Evolutionary conservation across 2,329 filamentous ascomycete species (phyloP).

Genomic region (Iodosphaeria phyllophila): DNA sequence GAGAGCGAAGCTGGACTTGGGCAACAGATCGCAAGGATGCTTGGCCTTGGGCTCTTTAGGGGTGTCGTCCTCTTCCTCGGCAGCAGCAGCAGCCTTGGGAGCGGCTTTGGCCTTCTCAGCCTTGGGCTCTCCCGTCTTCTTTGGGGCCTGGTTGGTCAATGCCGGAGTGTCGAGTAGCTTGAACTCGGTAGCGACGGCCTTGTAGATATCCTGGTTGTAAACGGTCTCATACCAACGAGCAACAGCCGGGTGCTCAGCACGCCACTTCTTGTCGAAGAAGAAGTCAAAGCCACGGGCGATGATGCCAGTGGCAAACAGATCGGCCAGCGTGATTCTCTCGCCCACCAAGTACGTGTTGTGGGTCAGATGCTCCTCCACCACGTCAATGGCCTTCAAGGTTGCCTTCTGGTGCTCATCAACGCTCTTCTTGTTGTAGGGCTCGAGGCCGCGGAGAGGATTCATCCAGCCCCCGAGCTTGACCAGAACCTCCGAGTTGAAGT

Average conservation of each 20-base stretch:
- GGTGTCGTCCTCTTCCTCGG: conserved; percentile 37
- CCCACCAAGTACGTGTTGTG: conserved; percentile 94
- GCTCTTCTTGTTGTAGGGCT: conserved; percentile 94
- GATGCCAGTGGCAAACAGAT: conserved; percentile 68
- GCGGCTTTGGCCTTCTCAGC: conserved; percentile 26
- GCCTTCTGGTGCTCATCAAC: conserved; percentile 64
- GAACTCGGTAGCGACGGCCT: conserved; percentile 56
- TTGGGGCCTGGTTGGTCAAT: conserved; percentile 47
- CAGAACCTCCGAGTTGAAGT: conserved; percentile 78
- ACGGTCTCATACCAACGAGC: conserved; percentile 92
- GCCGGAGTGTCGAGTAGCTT: conserved; percentile 70
- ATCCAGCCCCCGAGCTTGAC: conserved; percentile 60
- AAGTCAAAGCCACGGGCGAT: conserved; percentile 77
- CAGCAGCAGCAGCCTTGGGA: conserved; percentile 19
- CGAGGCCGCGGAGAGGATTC: conserved; percentile 64
- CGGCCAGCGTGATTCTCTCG: conserved; percentile 92
- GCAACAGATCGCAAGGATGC: conserved; percentile 81
- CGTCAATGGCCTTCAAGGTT: conserved; percentile 45
- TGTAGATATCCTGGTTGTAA: conserved; percentile 82
- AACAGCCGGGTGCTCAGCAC: conserved; percentile 63
- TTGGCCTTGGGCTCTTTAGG: conserved; percentile 68
- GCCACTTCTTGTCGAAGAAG: conserved; percentile 87
- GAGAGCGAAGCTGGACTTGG: conserved; percentile 61
- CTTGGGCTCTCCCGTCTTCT: conserved; percentile 54
- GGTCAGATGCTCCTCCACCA: conserved; percentile 74